Conservation (phyloP, 179 eudicot genomes). For the Amaranthus tricolor region DNA sequence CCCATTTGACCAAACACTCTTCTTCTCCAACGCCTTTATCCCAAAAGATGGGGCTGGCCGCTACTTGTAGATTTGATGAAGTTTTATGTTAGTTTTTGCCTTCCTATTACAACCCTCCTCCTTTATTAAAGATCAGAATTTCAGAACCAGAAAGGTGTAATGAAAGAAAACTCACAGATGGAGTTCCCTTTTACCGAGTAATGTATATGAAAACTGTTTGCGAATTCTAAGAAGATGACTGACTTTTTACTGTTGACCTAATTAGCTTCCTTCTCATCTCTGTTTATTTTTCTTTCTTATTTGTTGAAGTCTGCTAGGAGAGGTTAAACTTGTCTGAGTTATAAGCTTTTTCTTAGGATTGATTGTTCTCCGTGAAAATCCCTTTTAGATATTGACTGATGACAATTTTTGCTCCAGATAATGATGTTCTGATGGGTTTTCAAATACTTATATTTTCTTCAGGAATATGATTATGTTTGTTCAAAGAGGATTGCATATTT, state of each 20-base stretch:
- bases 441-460: slow-evolving; percentile 32
- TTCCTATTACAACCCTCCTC: no score
- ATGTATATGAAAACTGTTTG: neutral
- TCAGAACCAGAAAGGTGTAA: no score
- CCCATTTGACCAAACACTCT: no score
- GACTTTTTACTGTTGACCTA: neutral
- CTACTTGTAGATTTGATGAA: no score
- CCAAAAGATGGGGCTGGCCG: no score
- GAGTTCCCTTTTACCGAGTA: neutral
- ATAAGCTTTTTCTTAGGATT: neutral
- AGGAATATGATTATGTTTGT: slow-evolving; percentile 79
- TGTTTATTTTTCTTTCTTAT: neutral
- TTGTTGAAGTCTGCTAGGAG: neutral
- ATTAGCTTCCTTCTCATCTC: neutral
- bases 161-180: no score
- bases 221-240: neutral
- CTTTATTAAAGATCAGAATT: no score
- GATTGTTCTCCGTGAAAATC: slow-evolving; percentile 7
- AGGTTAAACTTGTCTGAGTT: slow-evolving; percentile 7
- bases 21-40: no score
- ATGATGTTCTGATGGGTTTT: slow-evolving; percentile 20
- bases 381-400: slow-evolving; percentile 8
- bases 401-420: slow-evolving; percentile 1
- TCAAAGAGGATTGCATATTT: slow-evolving; percentile 71
- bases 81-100: no score